phyloP scores from a whole-genome alignment of 371 early-diverging fungal genomes.

The Apophysomyces sp. region DNA sequence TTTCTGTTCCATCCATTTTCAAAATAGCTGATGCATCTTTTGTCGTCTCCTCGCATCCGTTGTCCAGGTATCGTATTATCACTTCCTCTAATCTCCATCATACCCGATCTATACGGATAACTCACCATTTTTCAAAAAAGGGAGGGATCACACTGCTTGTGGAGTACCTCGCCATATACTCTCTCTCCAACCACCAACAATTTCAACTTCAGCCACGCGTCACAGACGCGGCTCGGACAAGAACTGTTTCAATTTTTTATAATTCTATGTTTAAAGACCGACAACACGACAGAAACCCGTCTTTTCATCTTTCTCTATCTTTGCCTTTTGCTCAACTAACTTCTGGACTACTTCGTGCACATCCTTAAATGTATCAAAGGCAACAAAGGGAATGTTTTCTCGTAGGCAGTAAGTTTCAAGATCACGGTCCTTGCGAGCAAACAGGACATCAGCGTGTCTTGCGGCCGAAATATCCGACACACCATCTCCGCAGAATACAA shows the following conservation, averaged over 20 bases:
- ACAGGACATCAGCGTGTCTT: slow-evolving; percentile 62
- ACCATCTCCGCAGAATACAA: slow-evolving; percentile 72
- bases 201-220: background rate
- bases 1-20: background rate
- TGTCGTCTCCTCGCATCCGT: background rate
- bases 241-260: background rate
- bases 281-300: slow-evolving; percentile 39
- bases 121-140: slow-evolving; percentile 3
- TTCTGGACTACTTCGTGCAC: slow-evolving; percentile 37
- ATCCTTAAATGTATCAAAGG: slow-evolving; percentile 55
- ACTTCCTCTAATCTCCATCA: background rate
- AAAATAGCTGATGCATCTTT: background rate
- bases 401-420: slow-evolving; percentile 60
- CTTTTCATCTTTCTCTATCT: slow-evolving; percentile 24
- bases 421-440: slow-evolving; percentile 63
- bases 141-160: background rate
- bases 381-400: slow-evolving; percentile 49
- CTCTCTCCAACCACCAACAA: background rate
- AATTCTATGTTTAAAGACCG: slow-evolving; percentile 13
- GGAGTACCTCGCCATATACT: background rate
- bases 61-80: background rate
- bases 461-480: slow-evolving; percentile 72
- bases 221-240: background rate
- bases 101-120: background rate
- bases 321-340: slow-evolving; percentile 27